phyloP scores from a whole-genome alignment of 306 rosid species.

The Rosa multiflora region DNA sequence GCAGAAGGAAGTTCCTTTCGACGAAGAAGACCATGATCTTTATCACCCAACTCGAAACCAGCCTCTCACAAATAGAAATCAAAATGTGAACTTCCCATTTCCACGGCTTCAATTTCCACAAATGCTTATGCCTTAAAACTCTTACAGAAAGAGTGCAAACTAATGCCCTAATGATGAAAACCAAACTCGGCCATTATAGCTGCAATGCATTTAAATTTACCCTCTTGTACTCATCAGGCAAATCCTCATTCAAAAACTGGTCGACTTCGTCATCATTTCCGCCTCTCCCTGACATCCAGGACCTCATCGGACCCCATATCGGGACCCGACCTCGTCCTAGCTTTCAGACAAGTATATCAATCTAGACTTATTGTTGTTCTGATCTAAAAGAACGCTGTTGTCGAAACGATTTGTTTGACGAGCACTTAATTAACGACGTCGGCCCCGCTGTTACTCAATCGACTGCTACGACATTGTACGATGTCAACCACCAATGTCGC shows the following conservation, averaged over 20 bases:
- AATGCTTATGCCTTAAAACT: constrained; percentile 29
- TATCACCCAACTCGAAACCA: constrained; percentile 79
- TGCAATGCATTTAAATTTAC: constrained; percentile 35
- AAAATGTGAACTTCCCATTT: constrained; percentile 78
- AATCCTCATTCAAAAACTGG: constrained; percentile 69
- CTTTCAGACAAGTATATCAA: constrained; percentile 69
- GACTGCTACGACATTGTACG: constrained; percentile 11
- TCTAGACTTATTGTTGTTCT: constrained; percentile 47
- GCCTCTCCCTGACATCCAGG: constrained; percentile 45
- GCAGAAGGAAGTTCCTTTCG: constrained; percentile 70
- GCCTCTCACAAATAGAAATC: constrained; percentile 69
- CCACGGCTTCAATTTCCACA: constrained; percentile 71
- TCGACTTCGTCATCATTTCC: constrained; percentile 66
- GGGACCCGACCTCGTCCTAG: constrained; percentile 37
- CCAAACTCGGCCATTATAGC: constrained; percentile 65
- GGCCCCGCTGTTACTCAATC: constrained; percentile 1
- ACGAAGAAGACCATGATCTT: constrained; percentile 53
- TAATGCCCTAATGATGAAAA: constrained; percentile 51
- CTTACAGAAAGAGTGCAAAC: constrained; percentile 45
- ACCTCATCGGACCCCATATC: constrained; percentile 74
- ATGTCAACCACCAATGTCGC: neutral
- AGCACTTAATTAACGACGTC: constrained; percentile 66
- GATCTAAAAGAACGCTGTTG: constrained; percentile 40
- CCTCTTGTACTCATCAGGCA: constrained; percentile 52
- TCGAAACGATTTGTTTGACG: constrained; percentile 64